These are phyloP conservation scores for Phlebiopsis gigantea DNA, from an alignment of 768 basidiomycete genomes.

Conservation along the genomic window DNA sequence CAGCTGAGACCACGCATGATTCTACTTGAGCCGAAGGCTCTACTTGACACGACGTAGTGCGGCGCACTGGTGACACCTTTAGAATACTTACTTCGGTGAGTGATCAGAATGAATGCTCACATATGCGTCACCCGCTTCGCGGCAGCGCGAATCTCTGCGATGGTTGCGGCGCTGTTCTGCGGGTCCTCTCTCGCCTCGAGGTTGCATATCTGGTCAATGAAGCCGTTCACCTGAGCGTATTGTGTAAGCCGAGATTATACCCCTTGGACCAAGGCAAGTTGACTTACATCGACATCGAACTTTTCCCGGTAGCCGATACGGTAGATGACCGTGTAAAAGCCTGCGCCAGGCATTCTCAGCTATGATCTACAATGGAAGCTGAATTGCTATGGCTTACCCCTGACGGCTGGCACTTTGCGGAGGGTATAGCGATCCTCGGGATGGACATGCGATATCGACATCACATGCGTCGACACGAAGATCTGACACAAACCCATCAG, in stretches of 20 bases:
- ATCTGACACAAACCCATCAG: conserved; percentile 32
- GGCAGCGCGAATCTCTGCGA: conserved; percentile 37
- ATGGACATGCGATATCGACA: conserved; percentile 43
- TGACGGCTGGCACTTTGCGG: conserved; percentile 48
- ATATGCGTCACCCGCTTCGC: conserved; percentile 45
- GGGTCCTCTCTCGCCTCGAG: conserved; percentile 39
- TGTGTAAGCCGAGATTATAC: background rate
- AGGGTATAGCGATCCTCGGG: conserved; percentile 47
- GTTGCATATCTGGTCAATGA: conserved; percentile 41
- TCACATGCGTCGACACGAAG: conserved; percentile 51
- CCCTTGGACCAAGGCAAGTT: background rate
- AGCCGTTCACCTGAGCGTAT: conserved; percentile 29
- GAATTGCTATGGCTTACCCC: conserved; percentile 30
- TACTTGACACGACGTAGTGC: conserved; percentile 48
- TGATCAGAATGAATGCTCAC: conserved; percentile 31
- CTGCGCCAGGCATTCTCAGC: conserved; percentile 20
- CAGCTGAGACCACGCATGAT: conserved; percentile 30
- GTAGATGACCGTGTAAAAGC: conserved; percentile 52
- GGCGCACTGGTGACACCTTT: conserved; percentile 35
- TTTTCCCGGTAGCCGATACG: conserved; percentile 55
- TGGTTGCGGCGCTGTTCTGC: conserved; percentile 23
- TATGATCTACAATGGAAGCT: background rate
- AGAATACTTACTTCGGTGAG: background rate
- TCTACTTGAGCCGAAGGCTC: conserved; percentile 24
- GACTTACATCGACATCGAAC: conserved; percentile 37